phyloP scores from a whole-genome alignment of 371 early-diverging fungal species.

The Rhizopus arrhizus region DNA sequence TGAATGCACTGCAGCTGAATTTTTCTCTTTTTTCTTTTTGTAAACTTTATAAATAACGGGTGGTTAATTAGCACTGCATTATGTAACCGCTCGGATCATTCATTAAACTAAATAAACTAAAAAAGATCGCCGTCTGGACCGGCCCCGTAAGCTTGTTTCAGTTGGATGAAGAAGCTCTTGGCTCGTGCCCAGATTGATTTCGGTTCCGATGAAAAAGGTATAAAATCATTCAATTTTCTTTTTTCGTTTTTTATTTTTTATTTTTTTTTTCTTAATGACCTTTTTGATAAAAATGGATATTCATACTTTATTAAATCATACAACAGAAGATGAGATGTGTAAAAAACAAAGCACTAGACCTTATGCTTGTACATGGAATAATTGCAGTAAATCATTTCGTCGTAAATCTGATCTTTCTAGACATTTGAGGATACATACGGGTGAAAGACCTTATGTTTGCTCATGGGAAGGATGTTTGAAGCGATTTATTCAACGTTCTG shows the following conservation, averaged over 20 bases:
- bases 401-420: constrained; percentile 73
- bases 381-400: constrained; percentile 67
- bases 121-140: background rate
- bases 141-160: background rate
- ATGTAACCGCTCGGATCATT: background rate
- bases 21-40: too few relatives aligned
- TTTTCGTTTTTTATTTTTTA: background rate
- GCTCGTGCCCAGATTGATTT: constrained; percentile 2
- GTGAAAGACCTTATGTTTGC: constrained; percentile 69
- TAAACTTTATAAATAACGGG: too few relatives aligned
- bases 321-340: background rate
- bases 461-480: constrained; percentile 65
- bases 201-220: background rate
- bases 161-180: background rate
- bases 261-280: background rate
- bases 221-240: background rate
- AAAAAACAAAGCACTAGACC: background rate
- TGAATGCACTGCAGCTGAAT: too few relatives aligned
- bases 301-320: constrained; percentile 1
- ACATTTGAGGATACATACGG: constrained; percentile 76
- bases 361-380: constrained; percentile 53
- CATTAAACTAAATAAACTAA: constrained; percentile 2
- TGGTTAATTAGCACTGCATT: background rate
- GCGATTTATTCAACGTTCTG: constrained; percentile 77
- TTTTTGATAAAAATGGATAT: constrained; percentile 4